phyloP scores from a whole-genome alignment of 805 yeast species.

The Barnettozyma siamensis region DNA sequence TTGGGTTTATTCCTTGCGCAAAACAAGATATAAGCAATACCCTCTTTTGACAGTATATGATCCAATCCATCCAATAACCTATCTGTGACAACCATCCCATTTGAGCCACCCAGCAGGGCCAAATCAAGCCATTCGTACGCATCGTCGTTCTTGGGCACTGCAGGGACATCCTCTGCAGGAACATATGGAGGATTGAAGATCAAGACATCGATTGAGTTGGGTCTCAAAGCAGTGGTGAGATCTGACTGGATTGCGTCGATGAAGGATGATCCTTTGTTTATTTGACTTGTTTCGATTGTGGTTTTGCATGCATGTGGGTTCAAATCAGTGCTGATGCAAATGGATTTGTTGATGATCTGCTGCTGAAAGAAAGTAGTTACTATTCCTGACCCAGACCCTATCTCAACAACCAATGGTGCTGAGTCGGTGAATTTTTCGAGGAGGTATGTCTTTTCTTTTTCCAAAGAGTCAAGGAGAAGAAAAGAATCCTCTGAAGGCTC shows the following conservation, averaged over 20 bases:
- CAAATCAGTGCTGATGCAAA: constrained; percentile 69
- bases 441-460: constrained; percentile 43
- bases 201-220: constrained; percentile 54
- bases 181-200: constrained; percentile 97
- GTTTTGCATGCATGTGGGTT: constrained; percentile 71
- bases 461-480: constrained; percentile 75
- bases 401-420: constrained; percentile 62
- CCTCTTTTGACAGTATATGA: constrained; percentile 45
- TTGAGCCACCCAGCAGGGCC: constrained; percentile 83
- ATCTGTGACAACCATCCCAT: constrained; percentile 86
- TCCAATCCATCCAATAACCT: constrained; percentile 50
- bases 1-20: constrained; percentile 88
- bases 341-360: constrained; percentile 45
- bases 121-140: constrained; percentile 76
- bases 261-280: constrained; percentile 26
- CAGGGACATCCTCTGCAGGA: constrained; percentile 76
- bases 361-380: constrained; percentile 71
- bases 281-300: constrained; percentile 38
- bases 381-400: constrained; percentile 92
- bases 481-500: constrained; percentile 96
- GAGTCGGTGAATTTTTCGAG: constrained; percentile 26
- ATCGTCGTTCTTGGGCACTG: constrained; percentile 40
- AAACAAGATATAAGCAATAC: constrained; percentile 82
- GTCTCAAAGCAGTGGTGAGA: constrained; percentile 45
- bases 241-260: constrained; percentile 53